Percentiles rank a stretch among this genome's conserved stretches.
phyloP scores from a whole-genome alignment of 768 basidiomycete species.

The Lactarius evosmus region DNA sequence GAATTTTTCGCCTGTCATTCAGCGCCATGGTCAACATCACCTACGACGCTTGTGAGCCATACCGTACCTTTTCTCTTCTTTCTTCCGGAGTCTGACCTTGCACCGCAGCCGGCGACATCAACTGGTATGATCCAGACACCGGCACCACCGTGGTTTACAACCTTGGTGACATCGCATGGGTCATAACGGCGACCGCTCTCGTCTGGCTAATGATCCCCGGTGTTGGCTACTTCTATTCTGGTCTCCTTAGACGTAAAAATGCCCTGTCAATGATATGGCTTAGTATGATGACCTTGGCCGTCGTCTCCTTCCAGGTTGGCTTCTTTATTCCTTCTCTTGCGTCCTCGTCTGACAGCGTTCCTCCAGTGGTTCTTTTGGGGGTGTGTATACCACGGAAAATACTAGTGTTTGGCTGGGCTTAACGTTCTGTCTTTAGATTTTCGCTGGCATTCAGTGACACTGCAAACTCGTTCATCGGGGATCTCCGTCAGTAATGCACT shows the following conservation, averaged over 20 bases:
- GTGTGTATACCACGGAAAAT: conserved; percentile 12
- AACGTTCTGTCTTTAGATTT: conserved; percentile 39
- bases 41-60: conserved; percentile 29
- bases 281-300: conserved; percentile 69
- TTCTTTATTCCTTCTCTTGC: background rate
- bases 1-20: conserved; percentile 1
- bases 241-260: conserved; percentile 88
- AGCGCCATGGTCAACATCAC: conserved; percentile 34
- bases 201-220: conserved; percentile 67
- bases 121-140: conserved; percentile 32
- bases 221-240: conserved; percentile 88
- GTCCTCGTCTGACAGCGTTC: conserved; percentile 17
- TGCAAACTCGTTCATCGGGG: conserved; percentile 73
- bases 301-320: conserved; percentile 78
- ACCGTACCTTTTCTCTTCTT: background rate
- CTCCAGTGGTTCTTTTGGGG: conserved; percentile 98
- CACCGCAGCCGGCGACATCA: conserved; percentile 40
- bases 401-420: background rate
- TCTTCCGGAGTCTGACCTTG: background rate
- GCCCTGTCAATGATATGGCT: conserved; percentile 88
- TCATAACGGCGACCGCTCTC: conserved; percentile 69
- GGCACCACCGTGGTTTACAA: conserved; percentile 42
- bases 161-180: conserved; percentile 68
- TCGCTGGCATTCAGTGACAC: conserved; percentile 87
- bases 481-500: conserved; percentile 57